Base-by-base conservation (phyloP, 805 yeast species). In the Pichia nakasei region DNA sequence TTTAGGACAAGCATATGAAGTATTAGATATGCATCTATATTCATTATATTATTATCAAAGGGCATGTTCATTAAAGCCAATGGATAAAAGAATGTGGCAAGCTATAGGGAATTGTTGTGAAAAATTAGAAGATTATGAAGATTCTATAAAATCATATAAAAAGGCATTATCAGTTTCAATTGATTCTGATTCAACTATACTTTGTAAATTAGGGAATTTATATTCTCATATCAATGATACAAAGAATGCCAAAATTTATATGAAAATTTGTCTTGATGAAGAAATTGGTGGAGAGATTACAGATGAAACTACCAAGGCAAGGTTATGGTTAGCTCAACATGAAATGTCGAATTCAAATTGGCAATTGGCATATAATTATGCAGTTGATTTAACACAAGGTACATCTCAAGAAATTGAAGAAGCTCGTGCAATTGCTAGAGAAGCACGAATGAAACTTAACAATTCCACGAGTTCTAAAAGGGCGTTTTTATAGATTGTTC, bases 1-100 rank as follows among this genome's bases (percentile, higher is more conserved):
- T 2, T 68, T 93, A 42, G 99, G 98, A 0, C 97, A 93, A 63
- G 97, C 97, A 1, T 93, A 93, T 59, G 98, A 93, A 61, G 95
- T 93, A 11, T 67, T 91, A 44, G 97, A 91, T 53, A 91, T 91
- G 96, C 93, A 86, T 58, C 68, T 85, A 48, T 93, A 89, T 57
- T 89, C 97, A 0, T 67, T 89, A 36, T 91, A 87, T 61, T 93
- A 93, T 60, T 93, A 87, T 60, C 96, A 93, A 63, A 72, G 82
- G 40, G 96, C 97, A 0, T 82, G 96, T 42, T 75, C 88, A 12
- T 68, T 93, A 51, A 88, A 85, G 55, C 97, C 97, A 1, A 63
- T 78, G 37, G 99, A 93, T 57, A 81, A 83, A 54, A 69, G 98
- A 52, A 88, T 91, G 86, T 93, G 99, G 99, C 85, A 81, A 52